Percentiles rank a stretch among this genome's conserved stretches.
phyloP scores from a whole-genome alignment of 2,329 filamentous ascomycete species.

The Chaetomiaceae sp. region DNA sequence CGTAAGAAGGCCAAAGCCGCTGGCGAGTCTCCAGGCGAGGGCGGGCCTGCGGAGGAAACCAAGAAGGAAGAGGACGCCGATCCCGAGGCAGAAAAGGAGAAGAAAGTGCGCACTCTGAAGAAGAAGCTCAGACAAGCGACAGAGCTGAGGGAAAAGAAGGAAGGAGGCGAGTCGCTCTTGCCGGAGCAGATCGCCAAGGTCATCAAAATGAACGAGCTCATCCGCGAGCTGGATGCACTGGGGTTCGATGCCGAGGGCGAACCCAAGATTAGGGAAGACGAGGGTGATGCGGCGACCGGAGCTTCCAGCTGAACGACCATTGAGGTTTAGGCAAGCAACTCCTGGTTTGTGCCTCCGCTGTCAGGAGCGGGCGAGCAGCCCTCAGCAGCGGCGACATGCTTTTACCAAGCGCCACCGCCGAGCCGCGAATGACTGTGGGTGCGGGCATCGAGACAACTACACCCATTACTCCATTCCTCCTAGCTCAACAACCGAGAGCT shows the following conservation, averaged over 20 bases:
- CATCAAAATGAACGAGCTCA: slow-evolving; percentile 91
- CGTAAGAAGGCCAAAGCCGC: slow-evolving; percentile 48
- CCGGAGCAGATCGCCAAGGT: slow-evolving; percentile 97
- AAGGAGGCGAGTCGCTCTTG: slow-evolving; percentile 72
- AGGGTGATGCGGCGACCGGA: too few relatives aligned
- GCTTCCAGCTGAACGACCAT: too few relatives aligned
- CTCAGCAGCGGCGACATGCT: too few relatives aligned
- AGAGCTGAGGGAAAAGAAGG: slow-evolving; percentile 86
- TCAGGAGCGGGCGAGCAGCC: too few relatives aligned
- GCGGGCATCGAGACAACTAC: too few relatives aligned
- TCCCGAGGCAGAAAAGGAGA: slow-evolving; percentile 74
- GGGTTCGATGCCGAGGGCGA: slow-evolving; percentile 79
- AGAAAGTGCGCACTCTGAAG: slow-evolving; percentile 82
- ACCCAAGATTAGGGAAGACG: slow-evolving; percentile 22
- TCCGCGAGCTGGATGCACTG: slow-evolving; percentile 77
- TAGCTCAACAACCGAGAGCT: too few relatives aligned
- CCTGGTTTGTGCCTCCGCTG: too few relatives aligned
- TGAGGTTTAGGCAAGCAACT: too few relatives aligned
- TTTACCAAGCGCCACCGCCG: too few relatives aligned
- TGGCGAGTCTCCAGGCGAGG: slow-evolving; percentile 52
- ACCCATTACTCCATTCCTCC: too few relatives aligned
- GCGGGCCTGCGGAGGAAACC: slow-evolving; percentile 26
- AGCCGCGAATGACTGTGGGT: too few relatives aligned
- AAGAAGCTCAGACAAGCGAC: slow-evolving; percentile 95
- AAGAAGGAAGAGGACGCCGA: slow-evolving; percentile 50